A percentile compares a stretch with the other conserved stretches of the same genome.
Conservation (phyloP, 495 filamentous ascomycete genomes). For the Xylaria flabelliformis region DNA sequence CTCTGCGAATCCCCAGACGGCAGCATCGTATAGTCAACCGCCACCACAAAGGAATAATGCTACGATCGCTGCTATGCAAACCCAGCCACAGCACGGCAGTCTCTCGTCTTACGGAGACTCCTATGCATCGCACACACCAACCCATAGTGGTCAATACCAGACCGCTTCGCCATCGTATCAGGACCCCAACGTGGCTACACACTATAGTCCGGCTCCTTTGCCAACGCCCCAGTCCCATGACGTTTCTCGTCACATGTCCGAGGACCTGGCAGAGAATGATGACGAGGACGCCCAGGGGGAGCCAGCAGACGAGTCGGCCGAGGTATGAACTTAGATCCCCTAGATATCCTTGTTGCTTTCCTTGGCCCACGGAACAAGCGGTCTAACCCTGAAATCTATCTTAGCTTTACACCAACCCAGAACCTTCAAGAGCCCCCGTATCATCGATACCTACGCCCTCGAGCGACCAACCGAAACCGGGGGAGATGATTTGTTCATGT, state of each 20-base stretch:
- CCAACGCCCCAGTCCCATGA: slow-evolving; percentile 35
- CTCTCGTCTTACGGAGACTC: slow-evolving; percentile 38
- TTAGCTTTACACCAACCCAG: slow-evolving; percentile 38
- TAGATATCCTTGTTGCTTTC: neutral
- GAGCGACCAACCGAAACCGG: slow-evolving; percentile 32
- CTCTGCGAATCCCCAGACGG: slow-evolving; percentile 32
- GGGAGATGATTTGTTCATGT: slow-evolving; percentile 37
- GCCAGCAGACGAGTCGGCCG: slow-evolving; percentile 40
- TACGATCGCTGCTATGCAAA: slow-evolving; percentile 43
- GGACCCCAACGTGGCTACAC: slow-evolving; percentile 34
- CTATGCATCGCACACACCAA: slow-evolving; percentile 35
- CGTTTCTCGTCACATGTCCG: slow-evolving; percentile 33
- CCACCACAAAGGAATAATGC: slow-evolving; percentile 41
- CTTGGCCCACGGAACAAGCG: neutral
- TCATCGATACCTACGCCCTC: slow-evolving; percentile 39
- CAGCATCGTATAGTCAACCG: slow-evolving; percentile 28
- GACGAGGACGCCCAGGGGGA: slow-evolving; percentile 43
- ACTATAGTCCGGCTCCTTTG: slow-evolving; percentile 40
- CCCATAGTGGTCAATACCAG: slow-evolving; percentile 36
- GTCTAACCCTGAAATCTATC: slow-evolving; percentile 1
- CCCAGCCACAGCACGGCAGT: slow-evolving; percentile 40
- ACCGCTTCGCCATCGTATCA: slow-evolving; percentile 35
- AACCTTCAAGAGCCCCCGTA: slow-evolving; percentile 31
- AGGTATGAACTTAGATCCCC: slow-evolving; percentile 31
- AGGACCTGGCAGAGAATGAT: slow-evolving; percentile 32